phyloP scores from a whole-genome alignment of 345 rosid species.

The Populus tremula region DNA sequence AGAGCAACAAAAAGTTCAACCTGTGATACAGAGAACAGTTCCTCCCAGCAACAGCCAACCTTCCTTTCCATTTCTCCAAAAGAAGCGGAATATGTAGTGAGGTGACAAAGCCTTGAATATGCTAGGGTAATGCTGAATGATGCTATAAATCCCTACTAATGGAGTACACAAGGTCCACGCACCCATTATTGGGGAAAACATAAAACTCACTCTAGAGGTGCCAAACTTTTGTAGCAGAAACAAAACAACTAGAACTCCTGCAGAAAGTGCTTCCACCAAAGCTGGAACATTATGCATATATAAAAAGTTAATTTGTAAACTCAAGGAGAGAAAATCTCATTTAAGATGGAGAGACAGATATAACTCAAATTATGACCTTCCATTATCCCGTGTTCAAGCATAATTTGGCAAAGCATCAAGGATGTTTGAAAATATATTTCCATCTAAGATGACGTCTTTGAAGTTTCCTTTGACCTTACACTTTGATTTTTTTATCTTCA shows the following conservation, averaged over 20 bases:
- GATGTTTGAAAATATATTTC: background rate
- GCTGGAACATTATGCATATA: slow-evolving; percentile 41
- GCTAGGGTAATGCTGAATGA: slow-evolving; percentile 58
- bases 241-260: slow-evolving; percentile 56
- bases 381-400: background rate
- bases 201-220: slow-evolving; percentile 80
- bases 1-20: slow-evolving; percentile 24
- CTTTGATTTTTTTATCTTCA: background rate
- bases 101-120: slow-evolving; percentile 84
- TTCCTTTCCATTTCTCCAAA: slow-evolving; percentile 58
- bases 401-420: background rate
- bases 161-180: slow-evolving; percentile 83
- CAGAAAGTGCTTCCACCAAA: slow-evolving; percentile 70
- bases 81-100: slow-evolving; percentile 56
- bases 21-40: slow-evolving; percentile 81
- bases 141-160: slow-evolving; percentile 69
- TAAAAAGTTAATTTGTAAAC: slow-evolving; percentile 7
- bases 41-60: slow-evolving; percentile 86
- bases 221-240: slow-evolving; percentile 80
- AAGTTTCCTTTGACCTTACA: background rate
- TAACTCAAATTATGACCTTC: background rate
- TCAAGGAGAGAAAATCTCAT: background rate
- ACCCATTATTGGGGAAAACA: slow-evolving; percentile 79
- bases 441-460: background rate
- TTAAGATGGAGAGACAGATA: background rate